Conservation (phyloP, 164 flowering plant genomes). For the Cinnamomum chago region DNA sequence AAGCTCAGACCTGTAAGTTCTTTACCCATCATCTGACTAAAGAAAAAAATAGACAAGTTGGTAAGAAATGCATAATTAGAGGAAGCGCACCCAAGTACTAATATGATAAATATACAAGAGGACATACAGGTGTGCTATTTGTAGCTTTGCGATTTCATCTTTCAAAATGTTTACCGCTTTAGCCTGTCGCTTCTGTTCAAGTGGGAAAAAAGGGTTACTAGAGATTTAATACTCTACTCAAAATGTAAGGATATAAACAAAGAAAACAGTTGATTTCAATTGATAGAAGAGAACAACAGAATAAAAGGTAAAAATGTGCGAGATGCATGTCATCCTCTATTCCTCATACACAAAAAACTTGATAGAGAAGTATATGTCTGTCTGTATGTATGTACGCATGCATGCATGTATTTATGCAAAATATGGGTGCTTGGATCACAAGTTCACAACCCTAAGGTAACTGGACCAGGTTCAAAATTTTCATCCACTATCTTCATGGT, state of each 20-base stretch:
- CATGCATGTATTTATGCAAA: too few species aligned
- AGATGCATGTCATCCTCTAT: neutral
- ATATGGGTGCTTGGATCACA: too few species aligned
- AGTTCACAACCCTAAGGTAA: too few species aligned
- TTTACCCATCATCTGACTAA: constrained; percentile 63
- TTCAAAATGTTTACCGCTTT: constrained; percentile 47
- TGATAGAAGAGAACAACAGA: too few species aligned
- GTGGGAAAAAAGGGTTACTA: neutral
- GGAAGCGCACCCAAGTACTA: neutral
- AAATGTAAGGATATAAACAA: neutral
- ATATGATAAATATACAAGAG: neutral
- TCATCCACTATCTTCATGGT: too few species aligned
- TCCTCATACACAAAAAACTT: neutral
- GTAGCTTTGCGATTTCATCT: constrained; percentile 58
- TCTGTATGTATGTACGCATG: too few species aligned
- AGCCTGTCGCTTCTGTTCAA: constrained; percentile 27
- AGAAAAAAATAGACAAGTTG: constrained; percentile 1
- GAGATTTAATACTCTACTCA: neutral
- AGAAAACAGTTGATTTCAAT: neutral
- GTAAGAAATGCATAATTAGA: too few species aligned
- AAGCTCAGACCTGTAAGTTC: constrained; percentile 57
- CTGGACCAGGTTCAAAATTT: too few species aligned
- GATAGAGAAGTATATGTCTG: too few species aligned
- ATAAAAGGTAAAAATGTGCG: too few species aligned
- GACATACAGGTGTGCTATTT: constrained; percentile 49